These are phyloP conservation scores for Iris pallida DNA, from an alignment of 116 monocot genomes.

Conservation along the genomic window DNA sequence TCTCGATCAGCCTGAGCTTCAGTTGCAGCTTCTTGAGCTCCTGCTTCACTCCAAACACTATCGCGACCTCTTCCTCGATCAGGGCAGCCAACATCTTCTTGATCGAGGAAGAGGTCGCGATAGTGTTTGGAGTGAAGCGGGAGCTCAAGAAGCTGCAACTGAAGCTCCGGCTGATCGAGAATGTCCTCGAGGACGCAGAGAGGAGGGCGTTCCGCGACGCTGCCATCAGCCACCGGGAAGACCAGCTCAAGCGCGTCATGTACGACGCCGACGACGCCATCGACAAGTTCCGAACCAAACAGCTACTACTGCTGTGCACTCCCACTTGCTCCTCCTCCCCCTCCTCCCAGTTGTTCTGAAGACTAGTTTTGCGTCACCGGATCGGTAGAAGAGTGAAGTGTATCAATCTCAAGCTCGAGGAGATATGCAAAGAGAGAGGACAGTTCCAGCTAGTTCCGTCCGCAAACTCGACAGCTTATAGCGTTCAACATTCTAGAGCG, in stretches of 20 bases:
- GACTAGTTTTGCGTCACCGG: no score
- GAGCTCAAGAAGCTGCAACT: background rate
- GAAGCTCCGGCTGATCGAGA: background rate
- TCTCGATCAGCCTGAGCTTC: background rate
- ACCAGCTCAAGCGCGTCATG: background rate
- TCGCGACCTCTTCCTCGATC: background rate
- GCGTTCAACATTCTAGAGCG: no score
- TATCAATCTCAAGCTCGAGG: slow-evolving; percentile 5
- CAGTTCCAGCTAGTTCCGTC: no score
- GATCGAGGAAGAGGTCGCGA: background rate
- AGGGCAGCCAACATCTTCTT: background rate
- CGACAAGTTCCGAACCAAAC: no score
- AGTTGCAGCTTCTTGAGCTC: background rate
- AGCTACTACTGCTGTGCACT: no score
- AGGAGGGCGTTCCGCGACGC: background rate
- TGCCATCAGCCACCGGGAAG: background rate
- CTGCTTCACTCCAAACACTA: background rate
- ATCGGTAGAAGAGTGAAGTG: no score
- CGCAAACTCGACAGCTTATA: no score
- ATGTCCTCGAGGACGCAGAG: slow-evolving; percentile 1
- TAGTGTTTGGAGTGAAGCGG: background rate
- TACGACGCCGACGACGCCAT: background rate
- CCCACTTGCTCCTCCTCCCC: no score
- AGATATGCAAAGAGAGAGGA: no score
- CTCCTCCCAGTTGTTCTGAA: no score